Evolutionary conservation across 2,329 filamentous ascomycete species (phyloP), one percentile per base, ranked within the genome.

Genomic region (Emmonsiellopsis sp.): DNA sequence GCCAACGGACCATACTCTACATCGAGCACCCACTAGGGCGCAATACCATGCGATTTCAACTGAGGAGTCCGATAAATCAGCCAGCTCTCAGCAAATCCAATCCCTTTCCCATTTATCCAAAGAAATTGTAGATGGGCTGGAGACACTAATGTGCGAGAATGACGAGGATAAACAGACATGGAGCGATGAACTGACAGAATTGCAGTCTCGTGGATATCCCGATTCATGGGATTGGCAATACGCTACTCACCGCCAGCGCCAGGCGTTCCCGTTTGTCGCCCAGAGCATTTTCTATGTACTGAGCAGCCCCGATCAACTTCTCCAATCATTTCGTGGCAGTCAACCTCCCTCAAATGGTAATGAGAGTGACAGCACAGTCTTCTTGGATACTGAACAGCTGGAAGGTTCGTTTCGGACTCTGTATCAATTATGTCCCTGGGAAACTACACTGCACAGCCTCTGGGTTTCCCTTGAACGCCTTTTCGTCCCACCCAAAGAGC

Each of bases 201-300:
- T 71, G 51, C 65, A 72, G 45, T 61, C 55, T 5, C 61, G 62
- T 45, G 70, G 70, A 8, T 67, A 61, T 42, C 66, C 67, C 42
- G 69, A 72, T 8, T 63, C 66, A 32, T 63, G 65, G 5, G 65
- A 70, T 32, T 71, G 68, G 68, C 60, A 57, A 43, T 68, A 65
- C 59, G 68, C 70, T 44, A 69, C 68, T n/a, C 53, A 56, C 40
- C 61, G 61, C 5, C 70, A 73, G 53, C 67, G 67, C 14, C 58
- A 67, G 43, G 65, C 61, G 13, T 72, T 70, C 49, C 62, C 68
- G 5, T 75, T 74, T 55, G 55, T 74, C 49, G 63, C 67, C 6
- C 74, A 76, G 55, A 75, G 72, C 52, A 64, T 74, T 1, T 71
- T 68, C 54, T 76, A 70, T 55, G 65, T 71, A 11, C 56, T 77